These are phyloP conservation scores for Zalaria obscura DNA, from an alignment of 2,329 filamentous ascomycete genomes.

Conservation along the genomic window DNA sequence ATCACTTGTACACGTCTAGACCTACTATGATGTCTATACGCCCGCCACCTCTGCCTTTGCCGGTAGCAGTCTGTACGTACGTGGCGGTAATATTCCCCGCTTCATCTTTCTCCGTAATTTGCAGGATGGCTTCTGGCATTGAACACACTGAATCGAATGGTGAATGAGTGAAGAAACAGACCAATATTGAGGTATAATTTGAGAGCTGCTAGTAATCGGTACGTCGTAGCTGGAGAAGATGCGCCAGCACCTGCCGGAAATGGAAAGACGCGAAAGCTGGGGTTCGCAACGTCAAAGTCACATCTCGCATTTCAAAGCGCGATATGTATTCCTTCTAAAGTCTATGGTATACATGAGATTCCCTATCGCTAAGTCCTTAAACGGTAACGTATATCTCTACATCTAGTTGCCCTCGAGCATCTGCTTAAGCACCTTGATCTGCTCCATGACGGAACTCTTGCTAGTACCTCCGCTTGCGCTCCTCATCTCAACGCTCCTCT, in stretches of 20 bases:
- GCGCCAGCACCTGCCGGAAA: too few species aligned
- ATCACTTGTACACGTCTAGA: neutral
- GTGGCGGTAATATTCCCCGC: slow-evolving; percentile 34
- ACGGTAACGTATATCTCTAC: neutral
- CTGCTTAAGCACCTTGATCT: slow-evolving; percentile 41
- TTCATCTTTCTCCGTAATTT: slow-evolving; percentile 31
- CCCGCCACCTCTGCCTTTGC: slow-evolving; percentile 7
- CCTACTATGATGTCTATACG: slow-evolving; percentile 7
- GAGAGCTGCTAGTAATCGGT: too few species aligned
- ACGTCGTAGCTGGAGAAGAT: too few species aligned
- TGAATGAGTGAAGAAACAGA: too few species aligned
- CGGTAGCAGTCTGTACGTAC: slow-evolving; percentile 30
- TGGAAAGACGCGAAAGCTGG: too few species aligned
- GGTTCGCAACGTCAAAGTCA: too few species aligned
- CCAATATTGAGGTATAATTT: too few species aligned
- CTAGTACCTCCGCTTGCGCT: slow-evolving; percentile 67
- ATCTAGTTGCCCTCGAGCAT: slow-evolving; percentile 15
- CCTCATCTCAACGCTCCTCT: slow-evolving; percentile 68
- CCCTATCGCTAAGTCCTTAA: neutral
- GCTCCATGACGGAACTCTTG: slow-evolving; percentile 49
- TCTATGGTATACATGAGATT: too few species aligned
- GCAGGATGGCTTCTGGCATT: neutral
- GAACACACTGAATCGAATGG: too few species aligned
- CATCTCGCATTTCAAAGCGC: too few species aligned
- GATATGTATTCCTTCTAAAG: too few species aligned